A percentile compares a stretch with the other conserved stretches of the same genome.
phyloP scores from a whole-genome alignment of 2,329 filamentous ascomycete species.

The Trichoderma brevicompactum region DNA sequence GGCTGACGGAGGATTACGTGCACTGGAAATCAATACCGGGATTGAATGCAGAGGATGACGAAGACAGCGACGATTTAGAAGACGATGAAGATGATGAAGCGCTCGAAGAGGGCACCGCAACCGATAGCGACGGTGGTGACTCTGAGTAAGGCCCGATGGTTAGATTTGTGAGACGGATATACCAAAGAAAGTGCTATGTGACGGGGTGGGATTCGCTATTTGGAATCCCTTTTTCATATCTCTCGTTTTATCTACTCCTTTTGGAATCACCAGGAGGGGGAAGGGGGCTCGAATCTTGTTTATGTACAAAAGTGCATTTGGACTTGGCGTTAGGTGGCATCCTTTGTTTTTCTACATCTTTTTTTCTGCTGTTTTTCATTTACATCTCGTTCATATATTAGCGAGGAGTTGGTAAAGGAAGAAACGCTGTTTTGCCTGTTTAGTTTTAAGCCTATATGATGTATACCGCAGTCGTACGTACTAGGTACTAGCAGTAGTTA shows the following conservation, averaged over 20 bases:
- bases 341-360: neutral
- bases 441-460: neutral
- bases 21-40: conserved; percentile 78
- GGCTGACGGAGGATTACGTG: conserved; percentile 85
- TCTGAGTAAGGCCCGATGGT: conserved; percentile 30
- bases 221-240: conserved; percentile 3
- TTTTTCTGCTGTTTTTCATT: neutral
- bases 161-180: conserved; percentile 8
- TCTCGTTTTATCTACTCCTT: conserved; percentile 1
- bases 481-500: too few relatives aligned
- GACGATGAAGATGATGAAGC: conserved; percentile 56
- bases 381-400: conserved; percentile 24
- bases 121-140: conserved; percentile 52
- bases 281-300: conserved; percentile 3
- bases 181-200: neutral
- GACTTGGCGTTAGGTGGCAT: neutral
- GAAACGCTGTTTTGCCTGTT: neutral
- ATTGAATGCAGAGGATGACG: conserved; percentile 61
- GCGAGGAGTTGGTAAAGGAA: conserved; percentile 33
- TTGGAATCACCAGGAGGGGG: neutral
- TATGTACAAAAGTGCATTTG: conserved; percentile 4
- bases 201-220: neutral
- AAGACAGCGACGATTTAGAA: conserved; percentile 59
- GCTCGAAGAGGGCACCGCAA: conserved; percentile 57
- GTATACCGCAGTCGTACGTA: neutral